phyloP scores from a whole-genome alignment of 2,329 filamentous ascomycete genomes.

The Neonectria ditissima region DNA sequence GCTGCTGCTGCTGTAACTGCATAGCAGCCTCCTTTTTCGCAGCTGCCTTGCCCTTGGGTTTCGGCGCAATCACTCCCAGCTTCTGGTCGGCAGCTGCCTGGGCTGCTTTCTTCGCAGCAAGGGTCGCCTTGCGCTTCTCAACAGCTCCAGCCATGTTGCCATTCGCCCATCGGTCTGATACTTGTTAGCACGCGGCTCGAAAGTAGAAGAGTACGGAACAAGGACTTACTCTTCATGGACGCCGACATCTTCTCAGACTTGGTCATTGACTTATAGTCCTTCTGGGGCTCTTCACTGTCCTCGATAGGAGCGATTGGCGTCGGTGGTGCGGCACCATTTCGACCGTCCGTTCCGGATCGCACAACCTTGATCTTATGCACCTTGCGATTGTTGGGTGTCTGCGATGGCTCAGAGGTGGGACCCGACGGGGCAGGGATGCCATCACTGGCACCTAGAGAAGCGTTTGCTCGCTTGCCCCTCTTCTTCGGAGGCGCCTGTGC shows the following conservation, averaged over 20 bases:
- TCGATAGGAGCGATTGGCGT: conserved; percentile 29
- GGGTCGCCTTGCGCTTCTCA: conserved; percentile 69
- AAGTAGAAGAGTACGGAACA: background rate
- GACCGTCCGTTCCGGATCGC: conserved; percentile 43
- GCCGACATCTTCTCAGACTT: conserved; percentile 76
- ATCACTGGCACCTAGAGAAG: conserved; percentile 21
- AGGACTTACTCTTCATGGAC: conserved; percentile 70
- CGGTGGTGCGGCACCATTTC: conserved; percentile 40
- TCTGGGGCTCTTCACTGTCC: conserved; percentile 56
- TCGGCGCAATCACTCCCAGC: conserved; percentile 52
- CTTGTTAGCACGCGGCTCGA: conserved; percentile 42
- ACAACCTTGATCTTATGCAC: conserved; percentile 55
- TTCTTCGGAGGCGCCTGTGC: conserved; percentile 55
- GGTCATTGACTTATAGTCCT: conserved; percentile 71
- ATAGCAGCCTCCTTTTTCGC: conserved; percentile 49
- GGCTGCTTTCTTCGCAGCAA: conserved; percentile 68
- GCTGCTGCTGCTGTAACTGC: conserved; percentile 41
- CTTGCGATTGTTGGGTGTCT: conserved; percentile 45
- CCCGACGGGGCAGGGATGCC: conserved; percentile 32
- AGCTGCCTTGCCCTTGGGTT: conserved; percentile 51
- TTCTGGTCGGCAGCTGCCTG: conserved; percentile 56
- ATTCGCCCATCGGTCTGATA: conserved; percentile 67
- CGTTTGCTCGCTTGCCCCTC: conserved; percentile 47
- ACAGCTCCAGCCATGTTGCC: conserved; percentile 72
- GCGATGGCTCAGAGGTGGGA: conserved; percentile 38